Percentiles rank a stretch among this genome's conserved stretches.
phyloP scores from a whole-genome alignment of 2,329 filamentous ascomycete species.

The Botryotinia narcissicola region DNA sequence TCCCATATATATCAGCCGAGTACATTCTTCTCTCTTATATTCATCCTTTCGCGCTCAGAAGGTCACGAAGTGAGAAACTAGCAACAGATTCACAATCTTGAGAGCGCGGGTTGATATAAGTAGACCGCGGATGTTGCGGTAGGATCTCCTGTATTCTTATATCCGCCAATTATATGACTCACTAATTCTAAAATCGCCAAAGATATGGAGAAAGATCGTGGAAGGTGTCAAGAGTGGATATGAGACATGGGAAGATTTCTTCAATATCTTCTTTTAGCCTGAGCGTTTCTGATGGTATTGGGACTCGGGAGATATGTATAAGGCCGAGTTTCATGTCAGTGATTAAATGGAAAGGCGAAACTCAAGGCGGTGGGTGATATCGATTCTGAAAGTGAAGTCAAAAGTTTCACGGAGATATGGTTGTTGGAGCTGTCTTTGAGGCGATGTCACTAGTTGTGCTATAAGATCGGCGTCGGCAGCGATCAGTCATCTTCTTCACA shows the following conservation, averaged over 20 bases:
- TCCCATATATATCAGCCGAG: neutral
- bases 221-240: neutral
- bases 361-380: neutral
- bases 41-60: neutral
- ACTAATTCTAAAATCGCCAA: neutral
- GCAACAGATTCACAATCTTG: neutral
- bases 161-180: neutral
- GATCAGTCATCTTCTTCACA: neutral
- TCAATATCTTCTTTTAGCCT: neutral
- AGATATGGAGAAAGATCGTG: neutral
- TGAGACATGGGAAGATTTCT: neutral
- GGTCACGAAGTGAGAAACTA: neutral
- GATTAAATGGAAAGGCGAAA: neutral
- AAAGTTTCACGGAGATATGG: neutral
- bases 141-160: neutral
- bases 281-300: neutral
- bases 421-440: neutral
- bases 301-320: neutral
- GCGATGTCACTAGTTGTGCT: neutral
- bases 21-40: neutral
- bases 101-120: neutral
- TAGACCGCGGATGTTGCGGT: conserved; percentile 8
- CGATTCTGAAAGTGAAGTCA: neutral
- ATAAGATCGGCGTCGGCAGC: neutral
- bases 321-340: neutral